phyloP scores from a whole-genome alignment of 805 yeast genomes.

The Sugiyamaella qingdaonensis region DNA sequence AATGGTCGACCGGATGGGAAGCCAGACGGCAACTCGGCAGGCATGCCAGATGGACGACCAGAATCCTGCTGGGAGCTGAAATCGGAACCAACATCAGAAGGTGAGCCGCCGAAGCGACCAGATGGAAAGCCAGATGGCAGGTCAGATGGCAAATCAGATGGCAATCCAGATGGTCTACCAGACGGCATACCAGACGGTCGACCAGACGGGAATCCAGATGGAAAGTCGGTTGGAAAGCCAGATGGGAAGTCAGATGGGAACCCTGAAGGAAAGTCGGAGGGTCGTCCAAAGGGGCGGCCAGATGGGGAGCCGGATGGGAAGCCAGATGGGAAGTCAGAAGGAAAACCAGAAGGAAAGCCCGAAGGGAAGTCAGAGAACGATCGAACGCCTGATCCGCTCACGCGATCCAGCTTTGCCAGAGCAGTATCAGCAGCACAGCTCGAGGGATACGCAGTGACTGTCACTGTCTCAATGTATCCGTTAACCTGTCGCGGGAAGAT shows the following conservation, averaged over 20 bases:
- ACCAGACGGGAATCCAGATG: not conserved
- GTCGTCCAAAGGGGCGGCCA: not conserved
- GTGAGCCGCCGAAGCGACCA: not conserved
- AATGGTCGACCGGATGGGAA: not conserved
- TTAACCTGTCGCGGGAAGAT: not conserved
- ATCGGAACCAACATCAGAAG: not conserved
- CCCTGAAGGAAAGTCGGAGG: not conserved
- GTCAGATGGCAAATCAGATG: too few relatives aligned
- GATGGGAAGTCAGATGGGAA: too few relatives aligned
- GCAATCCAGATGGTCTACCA: too few relatives aligned
- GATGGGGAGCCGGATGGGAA: not conserved
- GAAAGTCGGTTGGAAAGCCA: not conserved
- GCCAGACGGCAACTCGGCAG: too few relatives aligned
- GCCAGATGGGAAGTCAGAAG: not conserved
- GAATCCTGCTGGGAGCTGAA: not conserved
- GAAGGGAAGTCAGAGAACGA: not conserved
- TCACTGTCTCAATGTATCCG: not conserved
- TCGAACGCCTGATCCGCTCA: not conserved
- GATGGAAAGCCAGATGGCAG: too few relatives aligned
- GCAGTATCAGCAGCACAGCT: too few relatives aligned
- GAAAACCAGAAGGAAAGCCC: constrained; percentile 1
- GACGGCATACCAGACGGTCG: too few relatives aligned
- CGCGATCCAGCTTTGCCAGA: too few relatives aligned
- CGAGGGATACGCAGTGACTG: not conserved
- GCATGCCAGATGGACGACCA: too few relatives aligned